Evolutionary conservation across 1,284 basidiomycete species (phyloP).

Genomic region (Leccinum variabile): DNA sequence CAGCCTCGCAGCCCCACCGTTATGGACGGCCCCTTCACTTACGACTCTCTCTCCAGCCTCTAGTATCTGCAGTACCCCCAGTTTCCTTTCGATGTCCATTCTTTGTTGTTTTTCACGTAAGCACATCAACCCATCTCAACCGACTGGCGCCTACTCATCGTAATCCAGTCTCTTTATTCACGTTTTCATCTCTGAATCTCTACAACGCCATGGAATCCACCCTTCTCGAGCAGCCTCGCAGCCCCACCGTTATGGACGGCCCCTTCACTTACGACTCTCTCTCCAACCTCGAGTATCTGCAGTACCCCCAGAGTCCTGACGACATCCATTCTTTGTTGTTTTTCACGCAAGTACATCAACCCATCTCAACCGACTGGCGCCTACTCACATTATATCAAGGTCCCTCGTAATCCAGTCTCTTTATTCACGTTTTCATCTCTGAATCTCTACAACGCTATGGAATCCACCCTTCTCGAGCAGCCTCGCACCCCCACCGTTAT

Average conservation of each 20-base stretch:
- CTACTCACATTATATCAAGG: too few relatives aligned
- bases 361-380: too few relatives aligned
- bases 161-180: slow-evolving; percentile 41
- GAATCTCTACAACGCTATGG: slow-evolving; percentile 37
- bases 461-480: slow-evolving; percentile 51
- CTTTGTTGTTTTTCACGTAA: slow-evolving; percentile 38
- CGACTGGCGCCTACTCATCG: slow-evolving; percentile 15
- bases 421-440: too few relatives aligned
- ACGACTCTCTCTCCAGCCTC: too few relatives aligned
- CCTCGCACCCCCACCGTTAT: slow-evolving; percentile 49
- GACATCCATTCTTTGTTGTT: too few relatives aligned
- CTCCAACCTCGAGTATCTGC: slow-evolving; percentile 48
- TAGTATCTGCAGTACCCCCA: too few relatives aligned
- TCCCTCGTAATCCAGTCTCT: too few relatives aligned
- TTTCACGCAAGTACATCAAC: too few relatives aligned
- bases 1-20: too few relatives aligned
- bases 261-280: slow-evolving; percentile 61
- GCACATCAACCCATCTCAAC: slow-evolving; percentile 8
- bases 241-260: slow-evolving; percentile 54
- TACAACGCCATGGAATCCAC: slow-evolving; percentile 45
- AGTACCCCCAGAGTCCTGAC: slow-evolving; percentile 41
- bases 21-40: too few relatives aligned
- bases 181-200: slow-evolving; percentile 32
- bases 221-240: slow-evolving; percentile 49
- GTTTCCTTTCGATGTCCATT: slow-evolving; percentile 24